Evolutionary conservation across 108 stramenopile species (phyloP), one percentile per base, ranked within the genome.

Genomic region (Skeletonema marinoi): DNA sequence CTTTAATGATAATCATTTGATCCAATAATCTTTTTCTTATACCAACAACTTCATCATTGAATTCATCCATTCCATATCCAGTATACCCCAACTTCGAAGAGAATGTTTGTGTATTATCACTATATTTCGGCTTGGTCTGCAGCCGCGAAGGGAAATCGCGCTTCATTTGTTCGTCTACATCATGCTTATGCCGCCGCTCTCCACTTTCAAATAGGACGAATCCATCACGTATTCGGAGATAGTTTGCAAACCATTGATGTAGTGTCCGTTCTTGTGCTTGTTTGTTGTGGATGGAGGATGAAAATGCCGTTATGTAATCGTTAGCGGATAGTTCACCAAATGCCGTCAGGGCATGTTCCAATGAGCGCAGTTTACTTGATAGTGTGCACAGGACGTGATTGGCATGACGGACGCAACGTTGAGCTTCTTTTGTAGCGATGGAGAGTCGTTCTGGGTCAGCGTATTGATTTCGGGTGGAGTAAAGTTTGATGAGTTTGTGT

Each of bases 31-130:
- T 68, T 2, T 65, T 68, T 32, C 64, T 54, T 16, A 92, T 82
- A 5, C 93, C 93, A 3, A 89, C 88, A 32, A 79, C 79, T 14
- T 86, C 86, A 70, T 94, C 88, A 64, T 82, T 72, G 33, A 87
- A 86, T 81, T 95, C 93, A 73, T 95, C 93, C 86, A 88, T 90
- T 1, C 90, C 89, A 59, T 60, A 82, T 0, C 93, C 93, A 29
- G 88, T 87, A 60, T 95, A 95, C 10, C 77, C 79, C 13, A 60
- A 54, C 32, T 68, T 38, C 7, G 80, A 80, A 7, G 71, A 72
- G 65, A 80, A 95, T 12, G 88, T 72, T 12, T 60, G 71, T 6
- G 93, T 95, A 58, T 88, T 90, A 86, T 94, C 93, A 38, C 35
- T 60, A 12, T 86, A 76, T 31, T 73, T 82, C 38, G 72, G 11